Conservation (phyloP, 805 yeast species). For the Maudiozyma saulgeensis region DNA sequence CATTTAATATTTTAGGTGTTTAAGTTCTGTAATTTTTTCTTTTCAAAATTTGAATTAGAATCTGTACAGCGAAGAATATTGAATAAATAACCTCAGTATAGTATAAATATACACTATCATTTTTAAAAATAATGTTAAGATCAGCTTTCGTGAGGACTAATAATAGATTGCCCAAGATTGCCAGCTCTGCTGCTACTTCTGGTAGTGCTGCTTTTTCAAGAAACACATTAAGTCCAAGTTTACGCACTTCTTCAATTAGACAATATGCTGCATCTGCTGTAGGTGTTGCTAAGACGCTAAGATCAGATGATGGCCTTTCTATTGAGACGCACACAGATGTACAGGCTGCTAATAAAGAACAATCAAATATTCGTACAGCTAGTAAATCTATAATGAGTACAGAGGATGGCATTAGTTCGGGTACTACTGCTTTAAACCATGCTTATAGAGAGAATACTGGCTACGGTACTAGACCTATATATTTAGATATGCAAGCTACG, state of each 20-base stretch:
- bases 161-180: neutral
- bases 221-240: neutral
- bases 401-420: conserved; percentile 18
- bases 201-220: neutral
- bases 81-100: too few species aligned
- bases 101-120: too few species aligned
- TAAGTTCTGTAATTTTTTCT: too few species aligned
- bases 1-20: too few species aligned
- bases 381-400: conserved; percentile 7
- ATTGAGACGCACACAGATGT: conserved; percentile 28
- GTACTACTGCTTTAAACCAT: conserved; percentile 28
- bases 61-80: too few species aligned
- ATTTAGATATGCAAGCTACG: conserved; percentile 95
- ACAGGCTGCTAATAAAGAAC: conserved; percentile 26
- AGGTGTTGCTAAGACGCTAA: conserved; percentile 22
- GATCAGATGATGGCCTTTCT: conserved; percentile 18
- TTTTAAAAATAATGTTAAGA: neutral
- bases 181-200: neutral
- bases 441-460: conserved; percentile 34
- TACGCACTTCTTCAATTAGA: neutral
- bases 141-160: neutral
- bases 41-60: too few species aligned
- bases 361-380: conserved; percentile 16
- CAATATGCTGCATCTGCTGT: conserved; percentile 15
- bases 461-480: conserved; percentile 79